Evolutionary conservation across 2,329 filamentous ascomycete species (phyloP), one percentile per base, ranked within the genome.

Genomic region (Curvularia hawaiiensis): DNA sequence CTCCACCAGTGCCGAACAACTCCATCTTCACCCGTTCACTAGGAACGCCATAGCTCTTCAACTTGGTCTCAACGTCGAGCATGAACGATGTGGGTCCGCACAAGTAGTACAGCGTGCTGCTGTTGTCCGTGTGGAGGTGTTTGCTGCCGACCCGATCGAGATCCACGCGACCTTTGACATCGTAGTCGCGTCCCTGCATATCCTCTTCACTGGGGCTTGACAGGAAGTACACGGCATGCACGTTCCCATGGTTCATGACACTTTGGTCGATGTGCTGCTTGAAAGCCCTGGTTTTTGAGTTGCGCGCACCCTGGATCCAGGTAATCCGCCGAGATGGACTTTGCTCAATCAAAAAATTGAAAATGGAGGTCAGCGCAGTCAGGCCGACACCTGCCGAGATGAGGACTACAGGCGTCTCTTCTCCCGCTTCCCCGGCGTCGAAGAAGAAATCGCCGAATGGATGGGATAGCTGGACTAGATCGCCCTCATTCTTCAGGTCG

Each of bases 1-100:
- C 68, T 41, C 74, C 74, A 12, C 75, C 75, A 16, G 74, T 77
- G 7, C 76, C 75, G 53, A 90, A 91, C 30, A 90, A 73, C 75
- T 92, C 90, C 63, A 90, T 80, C 67, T 87, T 83, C 53, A 90
- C 82, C 63, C 85, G 83, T 30, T 81, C 80, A n/a, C 75, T 74
- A 1, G 79, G 74, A 1, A 92, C 87, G 0, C 88, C 88, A 54
- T 79, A 75, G 3, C 67, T 77, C 64, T 81, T 76, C 55, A 92
- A 77, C 63, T 78, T 81, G 8, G 76, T 74, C 62, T 84, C 79
- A 22, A 84, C 78, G 38, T 85, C 83, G 10, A 81, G 66, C 90
- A 93, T 93, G 79, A 92, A 93, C 8, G 73, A 70, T 58, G 82
- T 80, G 0, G 90, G 90, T 0, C 90, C 90, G 68, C 90, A 93